These are phyloP conservation scores for Chrysoporthe deuterocubensis DNA, from an alignment of 2,329 filamentous ascomycete genomes.

Conservation along the genomic window DNA sequence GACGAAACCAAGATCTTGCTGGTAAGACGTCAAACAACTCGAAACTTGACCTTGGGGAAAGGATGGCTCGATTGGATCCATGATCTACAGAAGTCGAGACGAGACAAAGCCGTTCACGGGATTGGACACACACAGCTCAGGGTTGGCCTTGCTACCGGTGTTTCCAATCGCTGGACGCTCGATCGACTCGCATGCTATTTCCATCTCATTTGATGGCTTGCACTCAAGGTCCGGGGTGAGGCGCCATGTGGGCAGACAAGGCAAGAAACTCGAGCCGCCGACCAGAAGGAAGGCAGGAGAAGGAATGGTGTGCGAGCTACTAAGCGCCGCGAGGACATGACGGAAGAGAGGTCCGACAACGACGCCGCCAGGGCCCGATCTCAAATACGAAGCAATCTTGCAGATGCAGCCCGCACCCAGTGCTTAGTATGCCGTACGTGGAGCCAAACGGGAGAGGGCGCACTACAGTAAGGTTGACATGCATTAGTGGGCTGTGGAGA, in stretches of 20 bases:
- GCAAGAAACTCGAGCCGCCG: not conserved
- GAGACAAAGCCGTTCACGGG: constrained; percentile 24
- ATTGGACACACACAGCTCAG: constrained; percentile 14
- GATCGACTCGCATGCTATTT: constrained; percentile 11
- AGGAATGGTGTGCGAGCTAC: not conserved
- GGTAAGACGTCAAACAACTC: constrained; percentile 22
- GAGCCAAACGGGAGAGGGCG: not conserved
- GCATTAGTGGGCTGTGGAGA: constrained; percentile 3
- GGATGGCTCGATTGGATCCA: constrained; percentile 21
- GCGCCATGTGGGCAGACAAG: not conserved
- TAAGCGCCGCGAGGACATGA: not conserved
- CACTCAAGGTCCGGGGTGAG: not conserved
- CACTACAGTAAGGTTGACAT: constrained; percentile 3
- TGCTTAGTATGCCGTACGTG: not conserved
- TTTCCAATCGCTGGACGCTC: constrained; percentile 21
- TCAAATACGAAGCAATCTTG: not conserved
- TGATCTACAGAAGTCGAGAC: constrained; percentile 24
- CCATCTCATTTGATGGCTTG: constrained; percentile 10
- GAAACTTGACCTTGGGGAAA: constrained; percentile 17
- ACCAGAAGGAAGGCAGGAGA: too few species aligned
- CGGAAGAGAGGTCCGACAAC: not conserved
- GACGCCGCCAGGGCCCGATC: not conserved
- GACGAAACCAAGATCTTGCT: constrained; percentile 8
- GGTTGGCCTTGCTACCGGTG: constrained; percentile 15
- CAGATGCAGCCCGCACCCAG: not conserved